These are phyloP conservation scores for Cystobasidium sp. DNA, from an alignment of 1,284 basidiomycete genomes.

Conservation along the genomic window DNA sequence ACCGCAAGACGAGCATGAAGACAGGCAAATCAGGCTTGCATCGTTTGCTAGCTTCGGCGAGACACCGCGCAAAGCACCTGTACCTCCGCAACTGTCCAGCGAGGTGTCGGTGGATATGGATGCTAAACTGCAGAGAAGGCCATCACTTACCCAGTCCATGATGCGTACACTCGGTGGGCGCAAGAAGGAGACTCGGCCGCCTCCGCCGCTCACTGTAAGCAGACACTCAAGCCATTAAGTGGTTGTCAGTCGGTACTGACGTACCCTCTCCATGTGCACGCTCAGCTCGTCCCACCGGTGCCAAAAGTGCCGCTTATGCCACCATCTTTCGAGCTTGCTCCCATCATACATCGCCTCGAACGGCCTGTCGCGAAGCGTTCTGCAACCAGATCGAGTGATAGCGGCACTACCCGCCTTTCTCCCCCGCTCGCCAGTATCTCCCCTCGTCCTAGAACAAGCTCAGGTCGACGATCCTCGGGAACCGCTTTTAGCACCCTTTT, in stretches of 20 bases:
- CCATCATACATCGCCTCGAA: slow-evolving; percentile 17
- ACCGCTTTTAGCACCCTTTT: slow-evolving; percentile 16
- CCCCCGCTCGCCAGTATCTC: neutral
- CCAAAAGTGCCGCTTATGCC: neutral
- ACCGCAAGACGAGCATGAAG: slow-evolving; percentile 25
- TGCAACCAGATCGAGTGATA: neutral
- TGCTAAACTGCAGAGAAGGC: neutral
- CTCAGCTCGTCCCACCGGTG: slow-evolving; percentile 16
- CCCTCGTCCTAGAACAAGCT: neutral
- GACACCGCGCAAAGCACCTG: slow-evolving; percentile 31
- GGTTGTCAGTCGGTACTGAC: neutral
- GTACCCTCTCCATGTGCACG: neutral
- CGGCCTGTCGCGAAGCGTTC: slow-evolving; percentile 1
- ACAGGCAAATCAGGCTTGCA: neutral
- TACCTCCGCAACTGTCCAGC: slow-evolving; percentile 7
- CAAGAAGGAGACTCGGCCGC: slow-evolving; percentile 18
- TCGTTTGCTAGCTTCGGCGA: slow-evolving; percentile 1
- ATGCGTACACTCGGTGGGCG: slow-evolving; percentile 21
- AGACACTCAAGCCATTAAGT: neutral
- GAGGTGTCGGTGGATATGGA: neutral
- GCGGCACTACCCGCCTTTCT: neutral
- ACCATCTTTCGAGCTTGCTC: neutral
- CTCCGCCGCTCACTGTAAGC: slow-evolving; percentile 20
- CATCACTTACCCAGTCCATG: slow-evolving; percentile 36
- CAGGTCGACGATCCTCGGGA: neutral